Evolutionary conservation across 306 rosid genomes (phyloP), one percentile per base, ranked within the genome.

Genomic region (Fragaria vesca): DNA sequence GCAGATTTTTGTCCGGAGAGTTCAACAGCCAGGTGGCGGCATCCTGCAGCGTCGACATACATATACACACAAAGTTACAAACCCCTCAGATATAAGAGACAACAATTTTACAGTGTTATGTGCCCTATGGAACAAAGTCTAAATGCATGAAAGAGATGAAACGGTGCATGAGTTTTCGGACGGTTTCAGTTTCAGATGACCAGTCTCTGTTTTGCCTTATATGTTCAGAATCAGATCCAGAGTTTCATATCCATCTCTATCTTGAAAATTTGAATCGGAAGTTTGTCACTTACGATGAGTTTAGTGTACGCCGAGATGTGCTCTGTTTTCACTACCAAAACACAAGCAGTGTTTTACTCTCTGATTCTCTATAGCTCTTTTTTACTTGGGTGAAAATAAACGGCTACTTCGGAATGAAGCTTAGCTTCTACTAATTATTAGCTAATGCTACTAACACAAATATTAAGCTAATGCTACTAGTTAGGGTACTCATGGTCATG

Each of bases 21-120:
- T 95, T 93, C 69, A 93, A 51, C 20, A 95, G 80, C 97, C 97
- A 93, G 51, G 97, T 78, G 76, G 76, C 66, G 15, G 97, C 97
- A 76, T 95, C 98, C 98, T 92, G 84, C 81, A 82, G 5, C 36
- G 36, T 32, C 67, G 0, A 20, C 72, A 48, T 28, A 47, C 70
- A 62, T 2, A 21, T 43, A 10, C 2, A 38, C 69, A 38, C 69
- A 54, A n/a, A 62, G 43, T 28, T 26, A 26, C 66, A 60, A 11
- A 60, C 7, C 66, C 17, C 4, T 9, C 62, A n/a, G 4, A 57
- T 57, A 21, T n/a, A 8, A 57, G 4, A 32, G 66, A 48, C 46
- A 79, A 24, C 26, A 24, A 24, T 24, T 24, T 24, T 24, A 24
- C 26, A 24, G 26, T 24, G 26, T 24, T 24, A 24, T 10, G 81